Evolutionary conservation across 2,329 filamentous ascomycete genomes (phyloP).

Genomic region (Trichoderma arundinaceum): DNA sequence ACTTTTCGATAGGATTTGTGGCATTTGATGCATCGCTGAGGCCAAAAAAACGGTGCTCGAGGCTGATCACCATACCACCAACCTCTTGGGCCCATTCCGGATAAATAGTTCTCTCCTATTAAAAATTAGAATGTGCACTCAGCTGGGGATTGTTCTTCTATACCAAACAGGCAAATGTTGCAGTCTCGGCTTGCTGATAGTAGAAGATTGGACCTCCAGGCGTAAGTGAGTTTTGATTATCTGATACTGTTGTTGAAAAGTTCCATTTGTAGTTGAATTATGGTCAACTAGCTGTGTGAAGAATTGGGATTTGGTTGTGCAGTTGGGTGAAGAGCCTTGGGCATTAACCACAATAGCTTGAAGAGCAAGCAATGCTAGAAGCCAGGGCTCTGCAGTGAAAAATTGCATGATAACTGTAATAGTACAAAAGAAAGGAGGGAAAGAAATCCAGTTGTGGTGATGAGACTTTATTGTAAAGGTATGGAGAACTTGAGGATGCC

Average conservation of each 20-base stretch:
- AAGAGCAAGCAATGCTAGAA: constrained; percentile 2
- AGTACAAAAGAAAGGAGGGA: background rate
- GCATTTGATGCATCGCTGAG: background rate
- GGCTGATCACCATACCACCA: background rate
- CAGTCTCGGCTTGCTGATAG: constrained; percentile 3
- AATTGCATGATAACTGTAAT: background rate
- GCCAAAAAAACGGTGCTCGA: constrained; percentile 7
- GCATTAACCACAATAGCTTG: background rate
- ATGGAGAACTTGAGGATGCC: background rate
- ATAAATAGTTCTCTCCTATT: background rate
- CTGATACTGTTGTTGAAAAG: constrained; percentile 8
- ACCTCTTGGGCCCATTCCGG: constrained; percentile 1
- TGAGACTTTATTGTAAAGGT: no score
- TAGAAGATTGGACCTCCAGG: background rate
- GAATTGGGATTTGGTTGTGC: background rate
- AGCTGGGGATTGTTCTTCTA: background rate
- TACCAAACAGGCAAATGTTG: background rate
- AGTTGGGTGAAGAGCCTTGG: background rate
- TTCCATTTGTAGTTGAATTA: background rate
- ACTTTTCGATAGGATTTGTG: background rate
- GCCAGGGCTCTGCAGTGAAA: background rate
- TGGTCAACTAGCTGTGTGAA: background rate
- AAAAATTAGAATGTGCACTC: background rate
- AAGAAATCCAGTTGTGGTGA: background rate
- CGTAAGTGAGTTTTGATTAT: background rate